phyloP scores from a whole-genome alignment of 1,139 yeast species.

The Yamadazyma dendronema region DNA sequence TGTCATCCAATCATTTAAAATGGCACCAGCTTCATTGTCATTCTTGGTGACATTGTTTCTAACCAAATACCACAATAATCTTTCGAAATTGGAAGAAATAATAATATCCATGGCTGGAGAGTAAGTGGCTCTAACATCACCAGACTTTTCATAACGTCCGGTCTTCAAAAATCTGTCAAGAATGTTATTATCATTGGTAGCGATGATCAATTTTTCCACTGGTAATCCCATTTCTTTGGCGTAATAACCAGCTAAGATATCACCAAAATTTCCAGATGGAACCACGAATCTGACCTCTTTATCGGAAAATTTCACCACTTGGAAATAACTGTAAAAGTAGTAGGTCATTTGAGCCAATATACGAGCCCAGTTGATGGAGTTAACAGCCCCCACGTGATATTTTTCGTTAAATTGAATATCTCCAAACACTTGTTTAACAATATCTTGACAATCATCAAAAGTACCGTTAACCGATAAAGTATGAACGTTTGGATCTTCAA shows the following conservation, averaged over 20 bases:
- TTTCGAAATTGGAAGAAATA: constrained; percentile 92
- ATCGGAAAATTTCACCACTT: constrained; percentile 43
- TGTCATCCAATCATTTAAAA: constrained; percentile 73
- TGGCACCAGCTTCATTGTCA: constrained; percentile 72
- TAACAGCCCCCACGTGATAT: constrained; percentile 95
- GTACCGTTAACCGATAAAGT: constrained; percentile 94
- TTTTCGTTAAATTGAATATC: constrained; percentile 82
- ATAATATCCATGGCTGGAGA: constrained; percentile 99
- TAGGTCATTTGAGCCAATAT: constrained; percentile 96
- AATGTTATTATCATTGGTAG: constrained; percentile 94
- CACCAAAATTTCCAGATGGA: constrained; percentile 98
- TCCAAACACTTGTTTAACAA: constrained; percentile 89
- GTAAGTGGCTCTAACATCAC: constrained; percentile 76
- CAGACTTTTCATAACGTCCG: constrained; percentile 76
- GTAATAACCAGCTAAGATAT: constrained; percentile 92
- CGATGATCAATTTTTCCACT: constrained; percentile 78
- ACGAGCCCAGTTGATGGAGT: constrained; percentile 99
- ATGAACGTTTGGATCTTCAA: constrained; percentile 90
- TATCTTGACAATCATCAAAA: constrained; percentile 97
- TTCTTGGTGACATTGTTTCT: constrained; percentile 60
- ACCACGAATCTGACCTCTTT: constrained; percentile 75
- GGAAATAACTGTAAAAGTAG: constrained; percentile 89
- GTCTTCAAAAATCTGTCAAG: constrained; percentile 86
- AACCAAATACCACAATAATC: constrained; percentile 91
- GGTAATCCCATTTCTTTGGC: constrained; percentile 97